These are phyloP conservation scores for Rubus parviflorus DNA, from an alignment of 306 rosid species.

Conservation along the genomic window DNA sequence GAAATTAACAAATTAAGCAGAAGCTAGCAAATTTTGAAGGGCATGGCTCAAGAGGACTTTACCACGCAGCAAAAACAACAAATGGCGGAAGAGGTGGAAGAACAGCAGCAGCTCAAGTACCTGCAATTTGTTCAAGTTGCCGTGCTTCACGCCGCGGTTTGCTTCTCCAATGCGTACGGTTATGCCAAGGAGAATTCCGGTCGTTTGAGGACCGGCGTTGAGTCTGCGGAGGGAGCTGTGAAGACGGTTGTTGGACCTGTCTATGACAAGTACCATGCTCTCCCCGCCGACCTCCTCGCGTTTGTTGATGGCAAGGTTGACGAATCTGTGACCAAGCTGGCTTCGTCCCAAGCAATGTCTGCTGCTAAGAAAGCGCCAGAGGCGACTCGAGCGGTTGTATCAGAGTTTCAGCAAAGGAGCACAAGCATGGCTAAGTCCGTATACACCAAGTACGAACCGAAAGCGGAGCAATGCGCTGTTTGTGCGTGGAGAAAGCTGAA, in stretches of 20 bases:
- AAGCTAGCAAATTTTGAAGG: background rate
- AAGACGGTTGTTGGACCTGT: conserved; percentile 50
- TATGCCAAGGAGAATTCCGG: conserved; percentile 51
- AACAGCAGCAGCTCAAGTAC: conserved; percentile 47
- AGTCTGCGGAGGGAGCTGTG: conserved; percentile 47
- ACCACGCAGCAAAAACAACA: background rate
- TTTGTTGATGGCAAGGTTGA: conserved; percentile 67
- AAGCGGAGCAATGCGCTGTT: conserved; percentile 47
- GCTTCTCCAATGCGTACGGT: conserved; percentile 36
- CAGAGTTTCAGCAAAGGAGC: background rate
- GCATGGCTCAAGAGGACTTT: background rate
- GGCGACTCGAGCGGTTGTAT: conserved; percentile 36
- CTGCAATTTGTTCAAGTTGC: conserved; percentile 52
- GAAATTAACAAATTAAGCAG: background rate
- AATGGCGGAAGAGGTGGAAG: conserved; percentile 10
- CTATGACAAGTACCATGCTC: conserved; percentile 38
- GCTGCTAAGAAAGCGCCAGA: conserved; percentile 39
- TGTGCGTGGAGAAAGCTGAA: conserved; percentile 55
- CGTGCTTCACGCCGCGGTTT: conserved; percentile 25
- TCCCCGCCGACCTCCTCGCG: conserved; percentile 43
- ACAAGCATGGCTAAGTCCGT: conserved; percentile 45
- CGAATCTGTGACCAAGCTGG: conserved; percentile 57
- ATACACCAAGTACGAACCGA: conserved; percentile 59
- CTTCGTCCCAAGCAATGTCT: conserved; percentile 52
- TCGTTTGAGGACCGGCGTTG: conserved; percentile 49